phyloP scores from a whole-genome alignment of 371 early-diverging fungal species.

The Blastocladiella emersonii region DNA sequence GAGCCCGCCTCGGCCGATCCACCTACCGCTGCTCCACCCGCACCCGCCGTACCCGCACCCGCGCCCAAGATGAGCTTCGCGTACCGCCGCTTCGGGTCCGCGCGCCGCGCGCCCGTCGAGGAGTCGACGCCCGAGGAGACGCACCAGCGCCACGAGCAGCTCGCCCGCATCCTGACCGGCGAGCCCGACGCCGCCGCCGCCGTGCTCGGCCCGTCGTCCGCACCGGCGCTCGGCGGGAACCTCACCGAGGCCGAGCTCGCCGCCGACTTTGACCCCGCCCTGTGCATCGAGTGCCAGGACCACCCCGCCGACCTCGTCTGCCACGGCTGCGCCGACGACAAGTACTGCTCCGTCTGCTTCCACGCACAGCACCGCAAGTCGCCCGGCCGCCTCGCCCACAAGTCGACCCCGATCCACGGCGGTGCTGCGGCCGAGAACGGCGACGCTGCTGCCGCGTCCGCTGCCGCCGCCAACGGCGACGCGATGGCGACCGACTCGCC shows the following conservation, averaged over 20 bases:
- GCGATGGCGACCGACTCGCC: conserved; percentile 74
- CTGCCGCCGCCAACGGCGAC: too few species aligned
- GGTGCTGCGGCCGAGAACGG: too few species aligned
- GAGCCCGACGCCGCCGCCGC: background rate
- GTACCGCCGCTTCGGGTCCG: too few species aligned
- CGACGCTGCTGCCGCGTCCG: too few species aligned
- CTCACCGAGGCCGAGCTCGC: background rate
- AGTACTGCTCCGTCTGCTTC: conserved; percentile 82
- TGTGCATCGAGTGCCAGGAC: conserved; percentile 15
- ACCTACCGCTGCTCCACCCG: too few species aligned
- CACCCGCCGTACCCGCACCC: too few species aligned
- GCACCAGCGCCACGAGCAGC: background rate
- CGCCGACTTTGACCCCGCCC: background rate
- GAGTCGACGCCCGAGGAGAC: too few species aligned
- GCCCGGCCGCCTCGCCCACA: background rate
- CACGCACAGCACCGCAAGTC: background rate
- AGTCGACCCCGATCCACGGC: background rate
- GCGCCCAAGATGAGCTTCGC: too few species aligned
- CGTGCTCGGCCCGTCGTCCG: background rate
- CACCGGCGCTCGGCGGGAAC: background rate
- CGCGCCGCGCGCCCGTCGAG: too few species aligned
- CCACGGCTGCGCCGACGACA: conserved; percentile 54
- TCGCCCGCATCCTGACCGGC: background rate
- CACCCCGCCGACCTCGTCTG: conserved; percentile 46
- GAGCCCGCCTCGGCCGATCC: too few species aligned